These are phyloP conservation scores for Scorias spongiosa DNA, from an alignment of 2,329 filamentous ascomycete species.

Conservation along the genomic window DNA sequence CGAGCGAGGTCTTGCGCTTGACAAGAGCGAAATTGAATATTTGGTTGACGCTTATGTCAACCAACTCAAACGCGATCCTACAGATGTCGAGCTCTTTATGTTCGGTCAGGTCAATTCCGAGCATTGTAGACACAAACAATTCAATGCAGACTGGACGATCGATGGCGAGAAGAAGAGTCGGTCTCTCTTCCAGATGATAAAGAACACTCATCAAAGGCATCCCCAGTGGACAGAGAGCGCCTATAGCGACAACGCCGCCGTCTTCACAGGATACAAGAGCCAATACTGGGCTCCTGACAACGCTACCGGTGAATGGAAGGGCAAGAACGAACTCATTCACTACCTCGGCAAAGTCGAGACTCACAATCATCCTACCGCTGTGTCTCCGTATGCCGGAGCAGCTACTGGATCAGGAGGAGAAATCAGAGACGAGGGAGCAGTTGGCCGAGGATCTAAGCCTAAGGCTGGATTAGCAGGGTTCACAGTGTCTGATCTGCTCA, in stretches of 20 bases:
- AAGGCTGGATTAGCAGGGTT: constrained; percentile 88
- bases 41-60: constrained; percentile 69
- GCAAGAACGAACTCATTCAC: constrained; percentile 74
- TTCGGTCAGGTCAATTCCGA: constrained; percentile 98
- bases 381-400: constrained; percentile 83
- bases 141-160: constrained; percentile 94
- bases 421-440: constrained; percentile 87
- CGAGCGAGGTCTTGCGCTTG: constrained; percentile 69
- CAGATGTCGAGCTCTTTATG: constrained; percentile 97
- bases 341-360: constrained; percentile 92
- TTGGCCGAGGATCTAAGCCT: constrained; percentile 79
- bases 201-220: constrained; percentile 70
- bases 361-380: constrained; percentile 92
- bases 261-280: constrained; percentile 57
- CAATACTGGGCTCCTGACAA: constrained; percentile 81
- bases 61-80: constrained; percentile 49
- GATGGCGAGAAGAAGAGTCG: constrained; percentile 67
- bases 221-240: constrained; percentile 80
- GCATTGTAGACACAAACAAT: constrained; percentile 78
- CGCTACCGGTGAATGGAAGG: constrained; percentile 71
- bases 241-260: constrained; percentile 97
- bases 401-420: constrained; percentile 92
- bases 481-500: constrained; percentile 85
- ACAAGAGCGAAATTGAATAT: constrained; percentile 82
- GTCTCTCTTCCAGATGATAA: constrained; percentile 89